Evolutionary conservation across 2,329 filamentous ascomycete species (phyloP), one percentile per base, ranked within the genome.

Genomic region (Penicillium rolfsii): DNA sequence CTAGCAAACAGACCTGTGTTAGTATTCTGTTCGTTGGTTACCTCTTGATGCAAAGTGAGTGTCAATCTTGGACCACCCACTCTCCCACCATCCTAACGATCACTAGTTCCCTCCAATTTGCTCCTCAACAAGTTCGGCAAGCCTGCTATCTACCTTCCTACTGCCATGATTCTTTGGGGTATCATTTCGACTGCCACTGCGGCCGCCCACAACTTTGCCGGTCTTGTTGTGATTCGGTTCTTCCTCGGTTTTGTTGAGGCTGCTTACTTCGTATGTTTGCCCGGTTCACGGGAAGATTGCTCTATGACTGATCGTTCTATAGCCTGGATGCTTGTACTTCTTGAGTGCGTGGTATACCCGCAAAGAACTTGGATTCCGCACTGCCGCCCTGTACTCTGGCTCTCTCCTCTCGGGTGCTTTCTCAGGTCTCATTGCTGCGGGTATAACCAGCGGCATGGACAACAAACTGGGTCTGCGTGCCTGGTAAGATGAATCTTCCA

Each of bases 361-460:
- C 22, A 68, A 68, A 45, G 66, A 68, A 45, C 40, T 68, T 11
- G 78, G 78, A 0, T 73, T 78, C 43, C 73, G 82, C 6, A 82
- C 81, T 33, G 79, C 81, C 1, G 76, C 78, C 58, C 77, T 83
- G 41, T 83, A 82, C 72, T 86, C 87, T 0, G 90, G 89, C 0
- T 86, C 87, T 0, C 79, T 91, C 30, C 83, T 92, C 22, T 89
- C 87, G 0, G 88, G 89, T 4, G 89, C 89, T 1, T 91, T 92
- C 69, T 89, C 88, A 0, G 89, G 88, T 2, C 74, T 88, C 8
- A 84, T 89, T 40, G 82, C 85, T 1, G 85, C 85, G 0, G 87
- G 89, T 6, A 90, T 93, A 57, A 87, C 85, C 0, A 78, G 80
- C n/a, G 85, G 88, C 53, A 84, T 93, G 80, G 82, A 89, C 61